Evolutionary conservation across 2,329 filamentous ascomycete species (phyloP), one percentile per base, ranked within the genome.

Genomic region (Penicillium hesseltinei): DNA sequence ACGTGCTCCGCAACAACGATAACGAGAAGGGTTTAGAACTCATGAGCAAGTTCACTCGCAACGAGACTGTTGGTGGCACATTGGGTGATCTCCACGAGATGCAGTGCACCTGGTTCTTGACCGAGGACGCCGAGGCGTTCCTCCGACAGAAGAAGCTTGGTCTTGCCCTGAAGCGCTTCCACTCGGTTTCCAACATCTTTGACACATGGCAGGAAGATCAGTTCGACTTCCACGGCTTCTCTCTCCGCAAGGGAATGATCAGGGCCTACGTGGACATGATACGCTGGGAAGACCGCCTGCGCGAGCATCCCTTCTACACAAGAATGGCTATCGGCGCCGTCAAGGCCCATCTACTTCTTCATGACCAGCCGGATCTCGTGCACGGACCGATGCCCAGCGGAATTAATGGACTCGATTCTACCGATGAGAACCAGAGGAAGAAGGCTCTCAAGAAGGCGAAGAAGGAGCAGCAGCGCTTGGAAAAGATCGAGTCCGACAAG

Each of bases 221-320:
- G 71, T 97, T 97, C 69, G 94, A 99, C 73, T 99, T 99, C 80
- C 95, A 99, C 81, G 91, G 87, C 73, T 99, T 99, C 76, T 97
- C 92, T 21, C 80, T 99, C n/a, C 84, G 94, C 21, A 99, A 97
- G 76, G 95, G 95, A 15, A 93, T 96, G 81, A 91, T 97, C 59
- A 84, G 93, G 56, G 90, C 94, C 1, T 99, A 99, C 71, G 81
- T 99, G 40, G 92, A 97, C 67, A 96, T 99, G 91, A 82, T 99
- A 46, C 86, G 89, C 66, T 99, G 94, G 95, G 93, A 97, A 73
- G 92, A 99, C 71, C 86, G 87, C 60, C 77, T 97, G 44, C 88
- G 92, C 54, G 90, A 96, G 67, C 94, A 99, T 73, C 94, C 94
- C 1, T 97, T 96, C 79, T 99, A 90, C 77, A 88, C 89, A 5